phyloP scores from a whole-genome alignment of 768 basidiomycete species.

The Boletus bicolor region DNA sequence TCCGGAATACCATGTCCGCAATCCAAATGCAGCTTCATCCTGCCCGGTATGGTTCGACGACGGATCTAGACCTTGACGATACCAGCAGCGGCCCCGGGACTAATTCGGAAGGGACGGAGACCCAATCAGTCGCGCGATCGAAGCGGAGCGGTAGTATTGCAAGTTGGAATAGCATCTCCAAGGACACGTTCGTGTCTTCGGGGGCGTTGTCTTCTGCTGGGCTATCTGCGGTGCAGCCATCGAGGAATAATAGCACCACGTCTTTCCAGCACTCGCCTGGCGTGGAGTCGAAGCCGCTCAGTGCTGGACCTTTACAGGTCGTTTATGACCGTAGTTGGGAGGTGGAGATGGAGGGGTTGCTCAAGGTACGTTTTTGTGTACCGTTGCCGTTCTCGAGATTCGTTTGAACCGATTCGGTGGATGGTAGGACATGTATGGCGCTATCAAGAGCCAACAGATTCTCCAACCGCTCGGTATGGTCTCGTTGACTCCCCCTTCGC shows the following conservation, averaged over 20 bases:
- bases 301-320: conserved; percentile 33
- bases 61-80: conserved; percentile 68
- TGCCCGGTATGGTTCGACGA: conserved; percentile 48
- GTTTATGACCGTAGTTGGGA: conserved; percentile 77
- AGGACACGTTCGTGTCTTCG: conserved; percentile 49
- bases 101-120: conserved; percentile 58
- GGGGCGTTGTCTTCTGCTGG: conserved; percentile 34
- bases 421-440: conserved; percentile 85
- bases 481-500: conserved; percentile 42
- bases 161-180: conserved; percentile 79
- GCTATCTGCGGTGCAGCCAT: conserved; percentile 35
- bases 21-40: conserved; percentile 78
- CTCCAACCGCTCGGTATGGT: conserved; percentile 68
- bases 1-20: conserved; percentile 85
- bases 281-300: conserved; percentile 36
- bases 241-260: conserved; percentile 58
- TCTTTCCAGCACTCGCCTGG: conserved; percentile 56
- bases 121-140: conserved; percentile 42
- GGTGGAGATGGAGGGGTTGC: conserved; percentile 74
- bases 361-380: conserved; percentile 57
- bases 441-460: conserved; percentile 89
- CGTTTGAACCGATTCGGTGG: neutral
- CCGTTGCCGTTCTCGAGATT: neutral
- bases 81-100: conserved; percentile 54
- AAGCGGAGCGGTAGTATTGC: conserved; percentile 82